A percentile compares a stretch with the other conserved stretches of the same genome.
Evolutionary conservation across 345 rosid species (phyloP).

Genomic region (Excoecaria cochinchinensis): DNA sequence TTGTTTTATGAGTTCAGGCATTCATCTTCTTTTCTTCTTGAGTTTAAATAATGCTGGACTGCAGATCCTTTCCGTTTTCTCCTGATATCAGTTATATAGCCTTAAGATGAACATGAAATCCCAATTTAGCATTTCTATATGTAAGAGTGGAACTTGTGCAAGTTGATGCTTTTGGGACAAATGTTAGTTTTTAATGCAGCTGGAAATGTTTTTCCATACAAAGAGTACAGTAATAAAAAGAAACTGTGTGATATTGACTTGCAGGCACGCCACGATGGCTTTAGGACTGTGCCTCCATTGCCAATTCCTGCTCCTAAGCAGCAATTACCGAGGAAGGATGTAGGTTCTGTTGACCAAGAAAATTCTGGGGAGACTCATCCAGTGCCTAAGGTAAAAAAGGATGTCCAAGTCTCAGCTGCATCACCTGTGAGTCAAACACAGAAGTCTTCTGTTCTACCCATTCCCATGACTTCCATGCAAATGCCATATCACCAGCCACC

Average conservation of each 20-base stretch:
- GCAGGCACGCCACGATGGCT: conserved; percentile 72
- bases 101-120: background rate
- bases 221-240: background rate
- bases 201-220: too few relatives aligned
- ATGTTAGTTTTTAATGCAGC: background rate
- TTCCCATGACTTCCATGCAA: conserved; percentile 66
- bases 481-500: conserved; percentile 69
- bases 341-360: conserved; percentile 40
- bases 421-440: conserved; percentile 48
- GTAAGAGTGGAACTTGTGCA: background rate
- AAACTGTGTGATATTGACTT: conserved; percentile 18
- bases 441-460: conserved; percentile 50
- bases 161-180: background rate
- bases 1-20: background rate
- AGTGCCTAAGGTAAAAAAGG: conserved; percentile 49
- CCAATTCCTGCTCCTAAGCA: conserved; percentile 61
- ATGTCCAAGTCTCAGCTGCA: conserved; percentile 49
- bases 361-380: conserved; percentile 44
- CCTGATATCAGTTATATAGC: background rate
- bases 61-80: background rate
- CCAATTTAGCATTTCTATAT: background rate
- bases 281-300: conserved; percentile 47
- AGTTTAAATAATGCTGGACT: background rate
- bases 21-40: background rate
- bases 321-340: conserved; percentile 49